phyloP scores from a whole-genome alignment of 345 rosid genomes.

The Hypericum androsaemum region DNA sequence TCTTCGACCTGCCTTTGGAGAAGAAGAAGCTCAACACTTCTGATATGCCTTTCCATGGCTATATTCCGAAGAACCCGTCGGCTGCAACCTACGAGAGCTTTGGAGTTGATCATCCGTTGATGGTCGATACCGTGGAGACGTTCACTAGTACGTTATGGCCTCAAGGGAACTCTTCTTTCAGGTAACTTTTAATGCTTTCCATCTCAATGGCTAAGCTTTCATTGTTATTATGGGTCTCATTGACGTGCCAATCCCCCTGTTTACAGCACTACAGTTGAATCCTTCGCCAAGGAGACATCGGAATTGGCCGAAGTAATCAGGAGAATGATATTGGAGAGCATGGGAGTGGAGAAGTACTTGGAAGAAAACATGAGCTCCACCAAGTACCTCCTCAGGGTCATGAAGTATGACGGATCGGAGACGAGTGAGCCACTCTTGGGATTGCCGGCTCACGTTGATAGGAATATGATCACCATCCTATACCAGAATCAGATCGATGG shows the following conservation, averaged over 20 bases:
- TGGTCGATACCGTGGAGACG: conserved; percentile 16
- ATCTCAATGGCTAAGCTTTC: neutral
- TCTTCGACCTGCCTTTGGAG: conserved; percentile 26
- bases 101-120: conserved; percentile 25
- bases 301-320: conserved; percentile 37
- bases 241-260: neutral
- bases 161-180: conserved; percentile 26
- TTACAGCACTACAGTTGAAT: conserved; percentile 15
- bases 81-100: conserved; percentile 27
- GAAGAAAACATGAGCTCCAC: conserved; percentile 26
- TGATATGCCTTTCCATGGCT: conserved; percentile 34
- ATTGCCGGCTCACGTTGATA: conserved; percentile 26
- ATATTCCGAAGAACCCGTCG: conserved; percentile 21
- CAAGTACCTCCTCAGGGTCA: conserved; percentile 34
- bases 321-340: conserved; percentile 49
- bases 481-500: conserved; percentile 34
- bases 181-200: conserved; percentile 13
- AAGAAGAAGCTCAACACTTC: conserved; percentile 20
- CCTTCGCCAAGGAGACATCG: conserved; percentile 21
- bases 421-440: conserved; percentile 16
- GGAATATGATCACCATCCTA: conserved; percentile 29
- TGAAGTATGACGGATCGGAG: conserved; percentile 25
- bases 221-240: neutral
- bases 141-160: conserved; percentile 18
- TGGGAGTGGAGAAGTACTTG: conserved; percentile 27